Evolutionary conservation across 2,329 filamentous ascomycete species (phyloP).

Genomic region (Aspergillus tubingensis): DNA sequence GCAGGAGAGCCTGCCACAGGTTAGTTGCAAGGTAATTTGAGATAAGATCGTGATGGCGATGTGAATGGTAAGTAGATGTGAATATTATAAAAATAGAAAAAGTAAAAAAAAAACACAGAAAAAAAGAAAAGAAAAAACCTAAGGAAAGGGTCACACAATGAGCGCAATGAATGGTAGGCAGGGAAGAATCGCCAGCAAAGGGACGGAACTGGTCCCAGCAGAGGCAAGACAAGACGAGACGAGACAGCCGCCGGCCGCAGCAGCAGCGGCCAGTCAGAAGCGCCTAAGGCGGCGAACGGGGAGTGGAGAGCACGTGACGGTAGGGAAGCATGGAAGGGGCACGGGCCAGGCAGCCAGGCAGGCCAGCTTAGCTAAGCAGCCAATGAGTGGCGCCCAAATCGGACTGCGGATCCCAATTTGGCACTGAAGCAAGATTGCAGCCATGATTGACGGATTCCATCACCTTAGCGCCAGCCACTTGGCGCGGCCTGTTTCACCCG

Average conservation of each 20-base stretch:
- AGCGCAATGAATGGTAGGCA: not conserved
- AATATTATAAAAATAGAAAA: slow-evolving; percentile 39
- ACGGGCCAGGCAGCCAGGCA: slow-evolving; percentile 21
- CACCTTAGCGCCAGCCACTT: slow-evolving; percentile 10
- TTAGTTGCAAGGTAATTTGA: slow-evolving; percentile 45
- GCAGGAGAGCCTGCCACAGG: slow-evolving; percentile 22
- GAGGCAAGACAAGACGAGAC: not conserved
- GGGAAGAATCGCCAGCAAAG: not conserved
- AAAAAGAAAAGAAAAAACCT: not conserved
- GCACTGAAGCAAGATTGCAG: slow-evolving; percentile 11
- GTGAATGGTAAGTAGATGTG: not conserved
- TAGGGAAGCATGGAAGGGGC: slow-evolving; percentile 17
- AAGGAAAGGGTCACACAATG: too few species aligned
- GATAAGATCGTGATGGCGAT: too few species aligned
- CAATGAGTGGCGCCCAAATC: slow-evolving; percentile 19
- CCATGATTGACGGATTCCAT: slow-evolving; percentile 10
- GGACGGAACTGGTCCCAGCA: slow-evolving; percentile 2
- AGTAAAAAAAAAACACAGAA: slow-evolving; percentile 25
- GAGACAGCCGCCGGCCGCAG: not conserved
- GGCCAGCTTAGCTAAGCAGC: slow-evolving; percentile 20
- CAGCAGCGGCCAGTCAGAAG: not conserved
- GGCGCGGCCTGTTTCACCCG: slow-evolving; percentile 17
- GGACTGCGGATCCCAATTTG: slow-evolving; percentile 10
- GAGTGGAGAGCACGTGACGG: slow-evolving; percentile 29
- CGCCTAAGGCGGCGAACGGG: slow-evolving; percentile 15